These are phyloP conservation scores for Massariosphaeria phaeospora DNA, from an alignment of 495 filamentous ascomycete genomes.

Conservation along the genomic window DNA sequence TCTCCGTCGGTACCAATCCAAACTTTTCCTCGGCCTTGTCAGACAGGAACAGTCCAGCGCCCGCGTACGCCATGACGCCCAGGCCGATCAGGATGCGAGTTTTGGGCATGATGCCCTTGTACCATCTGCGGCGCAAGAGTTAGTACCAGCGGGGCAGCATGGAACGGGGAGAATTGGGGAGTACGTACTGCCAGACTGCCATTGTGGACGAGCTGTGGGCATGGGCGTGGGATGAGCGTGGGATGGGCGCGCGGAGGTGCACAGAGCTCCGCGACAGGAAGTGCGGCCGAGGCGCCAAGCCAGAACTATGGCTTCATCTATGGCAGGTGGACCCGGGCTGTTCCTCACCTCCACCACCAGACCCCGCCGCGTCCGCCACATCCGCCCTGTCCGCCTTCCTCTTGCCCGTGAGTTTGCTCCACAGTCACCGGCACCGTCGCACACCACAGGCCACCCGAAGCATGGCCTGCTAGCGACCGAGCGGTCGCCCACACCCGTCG, in stretches of 20 bases:
- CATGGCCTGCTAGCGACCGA: too few relatives aligned
- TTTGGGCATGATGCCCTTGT: conserved; percentile 55
- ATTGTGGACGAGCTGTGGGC: conserved; percentile 16
- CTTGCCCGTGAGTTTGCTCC: too few relatives aligned
- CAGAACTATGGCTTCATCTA: too few relatives aligned
- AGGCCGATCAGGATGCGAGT: conserved; percentile 60
- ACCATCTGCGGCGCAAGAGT: conserved; percentile 42
- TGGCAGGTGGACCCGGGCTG: too few relatives aligned
- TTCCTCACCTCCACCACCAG: not conserved
- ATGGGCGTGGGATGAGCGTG: too few relatives aligned
- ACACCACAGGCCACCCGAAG: too few relatives aligned
- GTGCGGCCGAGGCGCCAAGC: too few relatives aligned
- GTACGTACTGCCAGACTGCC: conserved; percentile 37
- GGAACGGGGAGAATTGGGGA: not conserved
- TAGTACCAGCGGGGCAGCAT: not conserved
- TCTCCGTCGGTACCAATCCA: conserved; percentile 56
- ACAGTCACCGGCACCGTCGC: too few relatives aligned
- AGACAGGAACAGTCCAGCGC: conserved; percentile 54
- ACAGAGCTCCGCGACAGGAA: too few relatives aligned
- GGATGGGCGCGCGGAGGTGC: too few relatives aligned
- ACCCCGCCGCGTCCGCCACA: not conserved
- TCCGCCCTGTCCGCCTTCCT: too few relatives aligned
- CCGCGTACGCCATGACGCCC: conserved; percentile 61
- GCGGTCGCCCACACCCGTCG: too few relatives aligned
- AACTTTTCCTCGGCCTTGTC: conserved; percentile 58